These are phyloP conservation scores for Metarhizium album DNA, from an alignment of 2,329 filamentous ascomycete species.

Conservation along the genomic window DNA sequence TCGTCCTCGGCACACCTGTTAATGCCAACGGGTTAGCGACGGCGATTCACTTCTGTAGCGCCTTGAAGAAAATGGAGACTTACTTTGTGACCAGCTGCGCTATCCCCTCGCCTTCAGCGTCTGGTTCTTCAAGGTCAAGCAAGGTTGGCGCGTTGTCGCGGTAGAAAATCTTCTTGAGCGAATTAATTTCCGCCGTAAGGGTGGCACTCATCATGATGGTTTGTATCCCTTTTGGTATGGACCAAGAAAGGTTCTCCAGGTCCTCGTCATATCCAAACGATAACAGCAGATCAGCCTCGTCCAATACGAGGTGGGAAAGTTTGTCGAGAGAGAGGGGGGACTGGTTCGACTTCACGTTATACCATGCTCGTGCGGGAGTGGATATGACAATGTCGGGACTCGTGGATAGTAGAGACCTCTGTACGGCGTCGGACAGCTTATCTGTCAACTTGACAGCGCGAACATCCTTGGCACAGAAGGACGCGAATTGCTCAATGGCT, in stretches of 20 bases:
- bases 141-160: constrained; percentile 55
- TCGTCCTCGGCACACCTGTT: constrained; percentile 82
- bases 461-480: constrained; percentile 78
- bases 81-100: constrained; percentile 81
- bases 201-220: constrained; percentile 92
- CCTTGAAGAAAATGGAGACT: constrained; percentile 12
- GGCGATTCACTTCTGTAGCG: background rate
- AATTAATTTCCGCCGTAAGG: constrained; percentile 76
- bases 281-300: constrained; percentile 87
- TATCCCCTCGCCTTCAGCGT: constrained; percentile 64
- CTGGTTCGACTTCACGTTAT: constrained; percentile 60
- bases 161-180: constrained; percentile 76
- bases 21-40: constrained; percentile 8
- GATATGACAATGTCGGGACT: constrained; percentile 82
- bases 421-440: constrained; percentile 81
- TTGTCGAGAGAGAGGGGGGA: constrained; percentile 55
- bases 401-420: constrained; percentile 75
- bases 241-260: constrained; percentile 65
- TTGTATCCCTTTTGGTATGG: constrained; percentile 76
- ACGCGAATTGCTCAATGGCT: constrained; percentile 62
- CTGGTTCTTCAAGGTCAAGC: constrained; percentile 72
- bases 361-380: constrained; percentile 74
- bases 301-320: constrained; percentile 72
- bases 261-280: constrained; percentile 94
- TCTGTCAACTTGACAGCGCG: constrained; percentile 78